Evolutionary conservation across 2,329 filamentous ascomycete species (phyloP).

Genomic region (Coniella vitis): DNA sequence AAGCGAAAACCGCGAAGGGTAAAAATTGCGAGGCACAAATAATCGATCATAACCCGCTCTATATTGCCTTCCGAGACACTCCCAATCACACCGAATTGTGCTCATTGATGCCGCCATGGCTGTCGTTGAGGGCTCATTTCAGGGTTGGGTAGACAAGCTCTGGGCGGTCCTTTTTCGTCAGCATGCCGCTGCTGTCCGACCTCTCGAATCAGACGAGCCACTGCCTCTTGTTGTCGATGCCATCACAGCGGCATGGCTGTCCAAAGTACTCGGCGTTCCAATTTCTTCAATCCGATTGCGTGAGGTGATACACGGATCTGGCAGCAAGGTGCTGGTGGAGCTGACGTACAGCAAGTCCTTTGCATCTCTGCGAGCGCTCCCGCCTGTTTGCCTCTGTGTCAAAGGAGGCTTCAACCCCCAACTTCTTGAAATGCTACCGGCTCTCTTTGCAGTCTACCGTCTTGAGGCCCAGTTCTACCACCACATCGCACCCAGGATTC

Average conservation of each 20-base stretch:
- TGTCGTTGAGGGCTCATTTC: neutral
- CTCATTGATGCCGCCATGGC: neutral
- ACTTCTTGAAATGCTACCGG: slow-evolving; percentile 4
- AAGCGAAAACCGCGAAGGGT: no score
- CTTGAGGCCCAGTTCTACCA: slow-evolving; percentile 15
- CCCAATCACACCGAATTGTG: neutral
- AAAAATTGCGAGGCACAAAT: no score
- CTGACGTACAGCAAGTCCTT: slow-evolving; percentile 21
- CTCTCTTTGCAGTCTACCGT: slow-evolving; percentile 7
- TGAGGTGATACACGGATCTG: slow-evolving; percentile 19
- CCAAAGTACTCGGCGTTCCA: slow-evolving; percentile 17
- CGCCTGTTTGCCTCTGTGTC: slow-evolving; percentile 26
- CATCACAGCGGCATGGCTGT: slow-evolving; percentile 19
- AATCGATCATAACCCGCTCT: neutral
- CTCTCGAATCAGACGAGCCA: slow-evolving; percentile 15
- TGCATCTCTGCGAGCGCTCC: slow-evolving; percentile 2
- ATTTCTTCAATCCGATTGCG: slow-evolving; percentile 12
- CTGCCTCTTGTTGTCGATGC: slow-evolving; percentile 18
- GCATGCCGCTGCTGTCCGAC: neutral
- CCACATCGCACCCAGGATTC: slow-evolving; percentile 17
- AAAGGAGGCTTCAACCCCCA: slow-evolving; percentile 32
- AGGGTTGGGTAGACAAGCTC: neutral
- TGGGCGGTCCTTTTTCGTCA: neutral
- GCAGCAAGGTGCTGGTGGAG: slow-evolving; percentile 18
- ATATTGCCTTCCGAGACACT: neutral